Conservation (phyloP, 768 basidiomycete genomes). For the Lentinula edodes region DNA sequence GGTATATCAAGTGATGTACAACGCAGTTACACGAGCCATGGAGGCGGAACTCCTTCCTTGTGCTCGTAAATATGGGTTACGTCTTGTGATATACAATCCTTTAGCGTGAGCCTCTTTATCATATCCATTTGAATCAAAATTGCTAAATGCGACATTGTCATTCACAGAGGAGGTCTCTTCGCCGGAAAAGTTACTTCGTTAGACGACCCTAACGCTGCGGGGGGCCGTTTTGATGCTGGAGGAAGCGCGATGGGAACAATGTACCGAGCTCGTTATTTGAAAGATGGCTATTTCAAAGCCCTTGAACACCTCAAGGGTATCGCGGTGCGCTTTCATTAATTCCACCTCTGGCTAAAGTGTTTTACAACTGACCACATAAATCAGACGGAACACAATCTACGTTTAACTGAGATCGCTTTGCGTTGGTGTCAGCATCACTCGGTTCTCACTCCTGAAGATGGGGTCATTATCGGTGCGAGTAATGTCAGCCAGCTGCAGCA, state of each 20-base stretch:
- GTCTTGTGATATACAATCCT: constrained; percentile 41
- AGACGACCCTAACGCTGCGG: constrained; percentile 25
- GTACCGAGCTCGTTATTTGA: constrained; percentile 42
- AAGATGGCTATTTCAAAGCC: constrained; percentile 36
- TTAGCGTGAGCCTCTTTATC: constrained; percentile 26
- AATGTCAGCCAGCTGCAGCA: constrained; percentile 37
- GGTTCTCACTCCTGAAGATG: constrained; percentile 31
- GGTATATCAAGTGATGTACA: constrained; percentile 43
- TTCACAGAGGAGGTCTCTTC: constrained; percentile 35
- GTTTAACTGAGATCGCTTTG: constrained; percentile 44
- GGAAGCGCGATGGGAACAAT: constrained; percentile 28
- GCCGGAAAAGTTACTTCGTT: constrained; percentile 37
- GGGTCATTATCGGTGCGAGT: constrained; percentile 44
- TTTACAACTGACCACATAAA: neutral
- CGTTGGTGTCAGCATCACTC: constrained; percentile 52
- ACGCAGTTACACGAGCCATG: constrained; percentile 41
- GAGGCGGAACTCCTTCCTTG: constrained; percentile 44
- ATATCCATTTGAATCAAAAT: neutral
- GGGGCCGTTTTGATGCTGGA: constrained; percentile 36
- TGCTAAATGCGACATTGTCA: neutral
- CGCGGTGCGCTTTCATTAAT: constrained; percentile 25
- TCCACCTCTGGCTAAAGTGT: neutral
- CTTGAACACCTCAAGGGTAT: constrained; percentile 32
- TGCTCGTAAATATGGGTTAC: constrained; percentile 40
- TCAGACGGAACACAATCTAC: constrained; percentile 35